Evolutionary conservation across 345 rosid genomes (phyloP).

Genomic region (Gossypium sturtianum): DNA sequence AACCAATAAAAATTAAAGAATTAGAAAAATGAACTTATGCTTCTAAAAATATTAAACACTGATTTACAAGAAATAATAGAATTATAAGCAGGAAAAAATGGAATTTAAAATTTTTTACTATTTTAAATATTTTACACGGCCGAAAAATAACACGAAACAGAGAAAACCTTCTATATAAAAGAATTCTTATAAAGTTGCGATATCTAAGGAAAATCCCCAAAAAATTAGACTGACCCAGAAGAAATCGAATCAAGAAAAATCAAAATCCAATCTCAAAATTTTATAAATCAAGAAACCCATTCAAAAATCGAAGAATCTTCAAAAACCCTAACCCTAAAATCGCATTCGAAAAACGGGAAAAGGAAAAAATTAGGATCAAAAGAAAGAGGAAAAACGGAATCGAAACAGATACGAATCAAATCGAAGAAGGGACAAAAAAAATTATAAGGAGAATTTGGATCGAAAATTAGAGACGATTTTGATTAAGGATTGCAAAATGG

Average conservation of each 20-base stretch:
- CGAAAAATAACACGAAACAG: background rate
- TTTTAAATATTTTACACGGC: background rate
- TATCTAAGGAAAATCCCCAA: background rate
- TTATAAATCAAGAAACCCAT: conserved; percentile 15
- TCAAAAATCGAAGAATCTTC: background rate
- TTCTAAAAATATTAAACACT: background rate
- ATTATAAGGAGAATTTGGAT: background rate
- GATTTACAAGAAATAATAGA: background rate
- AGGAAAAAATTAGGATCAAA: conserved; percentile 9
- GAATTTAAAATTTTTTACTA: background rate
- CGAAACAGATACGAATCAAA: background rate
- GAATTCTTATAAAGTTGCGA: background rate
- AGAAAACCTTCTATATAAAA: background rate
- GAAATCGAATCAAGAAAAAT: background rate
- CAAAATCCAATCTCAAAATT: background rate
- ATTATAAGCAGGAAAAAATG: background rate
- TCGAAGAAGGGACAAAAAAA: background rate
- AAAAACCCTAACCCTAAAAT: conserved; percentile 44
- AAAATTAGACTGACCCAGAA: conserved; percentile 11
- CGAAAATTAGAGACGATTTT: background rate
- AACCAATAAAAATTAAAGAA: background rate
- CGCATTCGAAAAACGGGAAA: background rate
- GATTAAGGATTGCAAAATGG: background rate
- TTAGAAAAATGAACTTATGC: background rate
- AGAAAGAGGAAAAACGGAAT: conserved; percentile 16